A percentile compares a stretch with the other conserved stretches of the same genome.
These are phyloP conservation scores for Acacia acuminata DNA, from an alignment of 306 rosid species.

Conservation along the genomic window DNA sequence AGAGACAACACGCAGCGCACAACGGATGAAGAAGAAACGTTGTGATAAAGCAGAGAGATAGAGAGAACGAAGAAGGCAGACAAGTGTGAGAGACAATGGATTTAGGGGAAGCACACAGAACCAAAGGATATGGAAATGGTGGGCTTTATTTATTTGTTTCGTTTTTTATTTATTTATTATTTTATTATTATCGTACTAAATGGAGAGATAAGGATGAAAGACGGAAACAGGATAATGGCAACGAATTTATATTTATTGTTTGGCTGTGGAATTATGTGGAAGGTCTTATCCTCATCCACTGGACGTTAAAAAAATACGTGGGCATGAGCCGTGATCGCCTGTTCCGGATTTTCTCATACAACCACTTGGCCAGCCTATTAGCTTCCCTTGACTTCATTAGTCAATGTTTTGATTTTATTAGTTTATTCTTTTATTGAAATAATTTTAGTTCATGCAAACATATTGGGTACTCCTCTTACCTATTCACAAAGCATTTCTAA, in stretches of 20 bases:
- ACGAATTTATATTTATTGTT: not conserved
- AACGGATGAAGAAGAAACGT: not conserved
- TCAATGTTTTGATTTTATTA: not conserved
- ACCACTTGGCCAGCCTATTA: not conserved
- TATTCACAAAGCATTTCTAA: too few relatives aligned
- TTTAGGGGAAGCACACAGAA: not conserved
- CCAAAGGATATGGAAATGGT: not conserved
- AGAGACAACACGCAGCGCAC: not conserved
- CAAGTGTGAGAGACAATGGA: not conserved
- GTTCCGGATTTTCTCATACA: conserved; percentile 9
- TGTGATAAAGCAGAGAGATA: not conserved
- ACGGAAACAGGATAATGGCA: conserved; percentile 14
- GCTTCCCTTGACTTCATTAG: not conserved
- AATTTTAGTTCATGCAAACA: not conserved
- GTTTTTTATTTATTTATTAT: conserved; percentile 26
- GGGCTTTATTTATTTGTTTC: conserved; percentile 22
- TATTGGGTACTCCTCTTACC: not conserved
- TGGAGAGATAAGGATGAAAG: not conserved
- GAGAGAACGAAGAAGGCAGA: not conserved
- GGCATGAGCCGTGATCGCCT: conserved; percentile 30
- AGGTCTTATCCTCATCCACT: conserved; percentile 56
- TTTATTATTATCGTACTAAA: conserved; percentile 2
- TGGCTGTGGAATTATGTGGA: not conserved
- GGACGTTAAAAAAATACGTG: conserved; percentile 7
- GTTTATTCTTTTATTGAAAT: not conserved